phyloP scores from a whole-genome alignment of 805 yeast species.

The Trichomonascus vanleenenianus region DNA sequence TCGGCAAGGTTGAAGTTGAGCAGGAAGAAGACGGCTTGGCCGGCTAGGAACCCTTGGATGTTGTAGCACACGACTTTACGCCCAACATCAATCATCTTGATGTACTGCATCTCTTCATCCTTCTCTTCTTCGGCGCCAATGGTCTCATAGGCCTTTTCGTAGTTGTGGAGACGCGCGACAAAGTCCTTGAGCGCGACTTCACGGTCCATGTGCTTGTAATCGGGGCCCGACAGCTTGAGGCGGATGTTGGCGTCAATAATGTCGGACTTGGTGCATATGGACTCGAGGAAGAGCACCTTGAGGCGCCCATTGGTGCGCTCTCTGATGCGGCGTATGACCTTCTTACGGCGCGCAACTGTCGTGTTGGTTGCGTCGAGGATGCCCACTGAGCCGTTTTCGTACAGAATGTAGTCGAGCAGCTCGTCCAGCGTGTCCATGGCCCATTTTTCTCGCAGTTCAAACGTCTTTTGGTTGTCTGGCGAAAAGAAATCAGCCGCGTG shows the following conservation, averaged over 20 bases:
- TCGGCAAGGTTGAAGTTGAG: slow-evolving; percentile 82
- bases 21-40: slow-evolving; percentile 86
- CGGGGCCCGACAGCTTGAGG: slow-evolving; percentile 87
- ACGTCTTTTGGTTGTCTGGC: slow-evolving; percentile 63
- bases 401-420: slow-evolving; percentile 67
- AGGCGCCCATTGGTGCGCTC: slow-evolving; percentile 39
- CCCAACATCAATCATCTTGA: slow-evolving; percentile 95
- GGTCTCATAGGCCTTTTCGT: slow-evolving; percentile 85
- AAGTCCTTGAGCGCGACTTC: slow-evolving; percentile 74
- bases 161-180: slow-evolving; percentile 68
- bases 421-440: slow-evolving; percentile 86
- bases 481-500: slow-evolving; percentile 83
- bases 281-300: slow-evolving; percentile 78
- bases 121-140: slow-evolving; percentile 68
- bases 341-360: slow-evolving; percentile 60
- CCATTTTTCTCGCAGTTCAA: slow-evolving; percentile 79
- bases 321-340: slow-evolving; percentile 40
- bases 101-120: slow-evolving; percentile 65
- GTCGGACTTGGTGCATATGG: slow-evolving; percentile 72
- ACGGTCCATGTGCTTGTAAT: slow-evolving; percentile 79
- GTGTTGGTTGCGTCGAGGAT: slow-evolving; percentile 91
- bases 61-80: slow-evolving; percentile 88
- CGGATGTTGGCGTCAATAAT: slow-evolving; percentile 78
- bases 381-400: slow-evolving; percentile 85
- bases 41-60: slow-evolving; percentile 80